Conservation (phyloP, 176 grass and related monocot species). For the Carex pumila region DNA sequence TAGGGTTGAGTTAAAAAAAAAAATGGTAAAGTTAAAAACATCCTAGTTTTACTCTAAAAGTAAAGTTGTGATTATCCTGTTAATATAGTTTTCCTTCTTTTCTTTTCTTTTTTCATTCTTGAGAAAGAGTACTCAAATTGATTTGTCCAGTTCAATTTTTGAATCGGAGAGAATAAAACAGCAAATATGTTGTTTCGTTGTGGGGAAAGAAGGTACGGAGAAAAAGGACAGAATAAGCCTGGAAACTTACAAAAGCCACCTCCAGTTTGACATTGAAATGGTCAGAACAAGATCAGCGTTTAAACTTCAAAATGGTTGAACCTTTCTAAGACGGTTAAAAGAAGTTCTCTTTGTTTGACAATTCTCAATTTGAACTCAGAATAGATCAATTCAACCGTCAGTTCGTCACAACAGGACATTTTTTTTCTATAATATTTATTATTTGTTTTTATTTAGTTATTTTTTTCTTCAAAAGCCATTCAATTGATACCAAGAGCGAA, state of each 20-base stretch:
- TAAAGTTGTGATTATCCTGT: too few relatives aligned
- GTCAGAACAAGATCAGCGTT: neutral
- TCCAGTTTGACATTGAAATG: conserved; percentile 16
- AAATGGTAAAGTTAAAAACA: too few relatives aligned
- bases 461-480: too few relatives aligned
- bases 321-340: conserved; percentile 1
- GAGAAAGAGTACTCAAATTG: neutral
- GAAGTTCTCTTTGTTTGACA: neutral
- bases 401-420: neutral
- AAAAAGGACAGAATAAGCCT: neutral
- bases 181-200: neutral
- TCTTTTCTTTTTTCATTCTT: neutral
- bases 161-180: neutral
- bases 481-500: too few relatives aligned
- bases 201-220: neutral
- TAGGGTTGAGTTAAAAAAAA: too few relatives aligned
- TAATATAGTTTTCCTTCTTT: too few relatives aligned
- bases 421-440: too few relatives aligned
- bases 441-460: too few relatives aligned
- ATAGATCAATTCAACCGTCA: neutral
- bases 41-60: neutral
- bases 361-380: conserved; percentile 5
- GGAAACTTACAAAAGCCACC: conserved; percentile 13
- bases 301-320: neutral
- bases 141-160: neutral